A percentile compares a stretch with the other conserved stretches of the same genome.
Conservation (phyloP, 83 land plant species). For the Thuja plicata region DNA sequence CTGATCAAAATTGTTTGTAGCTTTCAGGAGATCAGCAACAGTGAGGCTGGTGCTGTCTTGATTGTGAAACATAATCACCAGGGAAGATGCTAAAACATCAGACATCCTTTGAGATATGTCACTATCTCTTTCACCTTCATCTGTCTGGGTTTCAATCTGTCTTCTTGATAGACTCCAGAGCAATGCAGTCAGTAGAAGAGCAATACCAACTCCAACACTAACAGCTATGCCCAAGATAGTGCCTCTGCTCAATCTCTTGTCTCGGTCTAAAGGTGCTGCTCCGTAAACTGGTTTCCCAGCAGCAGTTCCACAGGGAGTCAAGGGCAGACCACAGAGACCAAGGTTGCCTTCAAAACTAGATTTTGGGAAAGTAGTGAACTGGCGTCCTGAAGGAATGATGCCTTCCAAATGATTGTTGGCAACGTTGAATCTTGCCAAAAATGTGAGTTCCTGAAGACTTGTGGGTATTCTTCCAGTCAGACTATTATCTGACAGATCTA, state of each 20-base stretch:
- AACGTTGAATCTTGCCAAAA: conserved; percentile 47
- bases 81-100: conserved; percentile 18
- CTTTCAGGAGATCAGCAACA: conserved; percentile 47
- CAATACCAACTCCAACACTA: conserved; percentile 8
- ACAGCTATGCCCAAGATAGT: conserved; percentile 16
- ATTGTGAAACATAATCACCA: conserved; percentile 42
- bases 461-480: conserved; percentile 68
- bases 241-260: conserved; percentile 12
- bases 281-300: background rate
- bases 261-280: background rate
- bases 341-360: conserved; percentile 63
- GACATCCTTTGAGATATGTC: conserved; percentile 17
- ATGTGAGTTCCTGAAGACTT: conserved; percentile 39
- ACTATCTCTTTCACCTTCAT: conserved; percentile 3
- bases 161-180: conserved; percentile 17
- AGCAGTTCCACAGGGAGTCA: conserved; percentile 24
- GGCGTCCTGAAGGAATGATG: conserved; percentile 60
- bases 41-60: conserved; percentile 39
- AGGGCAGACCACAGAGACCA: conserved; percentile 45
- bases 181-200: conserved; percentile 6
- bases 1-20: conserved; percentile 64
- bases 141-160: conserved; percentile 12
- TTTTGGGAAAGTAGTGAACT: conserved; percentile 48
- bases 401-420: conserved; percentile 64
- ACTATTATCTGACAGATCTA: conserved; percentile 52